phyloP scores from a whole-genome alignment of 1,284 basidiomycete genomes.

The Wolfiporia cocos region DNA sequence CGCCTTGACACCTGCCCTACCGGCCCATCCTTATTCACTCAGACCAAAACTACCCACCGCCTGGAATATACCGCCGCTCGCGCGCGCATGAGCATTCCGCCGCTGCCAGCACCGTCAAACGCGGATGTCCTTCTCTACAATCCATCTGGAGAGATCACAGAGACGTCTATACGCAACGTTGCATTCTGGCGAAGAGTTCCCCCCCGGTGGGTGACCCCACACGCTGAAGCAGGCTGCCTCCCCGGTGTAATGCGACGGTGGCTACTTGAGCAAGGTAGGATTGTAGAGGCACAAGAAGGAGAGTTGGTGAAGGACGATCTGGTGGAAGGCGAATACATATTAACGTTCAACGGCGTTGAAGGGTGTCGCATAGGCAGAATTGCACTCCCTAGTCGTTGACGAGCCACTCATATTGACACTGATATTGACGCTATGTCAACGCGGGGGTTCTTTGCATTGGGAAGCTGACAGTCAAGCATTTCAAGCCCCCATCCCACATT shows the following conservation, averaged over 20 bases:
- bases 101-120: slow-evolving; percentile 20
- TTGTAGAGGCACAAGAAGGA: slow-evolving; percentile 39
- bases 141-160: slow-evolving; percentile 41
- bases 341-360: slow-evolving; percentile 66
- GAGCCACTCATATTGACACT: too few species aligned
- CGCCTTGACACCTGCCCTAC: slow-evolving; percentile 51
- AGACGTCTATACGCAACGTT: slow-evolving; percentile 65
- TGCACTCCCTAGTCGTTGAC: too few species aligned
- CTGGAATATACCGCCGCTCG: slow-evolving; percentile 56
- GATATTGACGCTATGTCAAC: too few species aligned
- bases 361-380: slow-evolving; percentile 50
- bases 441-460: too few species aligned
- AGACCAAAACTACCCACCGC: slow-evolving; percentile 65
- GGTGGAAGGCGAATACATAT: slow-evolving; percentile 51
- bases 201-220: slow-evolving; percentile 60
- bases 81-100: slow-evolving; percentile 39
- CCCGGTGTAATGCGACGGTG: slow-evolving; percentile 60
- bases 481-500: too few species aligned
- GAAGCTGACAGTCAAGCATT: too few species aligned
- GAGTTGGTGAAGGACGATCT: slow-evolving; percentile 38
- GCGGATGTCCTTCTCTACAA: slow-evolving; percentile 65
- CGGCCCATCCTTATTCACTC: slow-evolving; percentile 47
- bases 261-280: slow-evolving; percentile 52
- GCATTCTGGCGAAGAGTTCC: slow-evolving; percentile 39
- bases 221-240: slow-evolving; percentile 55